Base-by-base conservation (phyloP, 257 asterid genomes). In the Petrea volubilis region DNA sequence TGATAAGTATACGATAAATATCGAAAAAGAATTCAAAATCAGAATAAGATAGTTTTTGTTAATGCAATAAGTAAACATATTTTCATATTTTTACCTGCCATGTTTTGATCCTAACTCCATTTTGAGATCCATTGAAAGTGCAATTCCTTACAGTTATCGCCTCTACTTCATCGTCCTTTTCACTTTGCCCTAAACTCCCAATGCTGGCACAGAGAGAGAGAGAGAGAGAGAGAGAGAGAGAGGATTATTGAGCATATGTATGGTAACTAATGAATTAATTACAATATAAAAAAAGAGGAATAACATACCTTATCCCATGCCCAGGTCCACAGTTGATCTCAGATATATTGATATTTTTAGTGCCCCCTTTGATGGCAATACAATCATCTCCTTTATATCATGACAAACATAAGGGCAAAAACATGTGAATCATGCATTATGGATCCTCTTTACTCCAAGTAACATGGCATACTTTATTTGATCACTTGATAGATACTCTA, bases 41-140 rank as follows among this genome's bases (percentile, higher is more conserved):
- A 31, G 38, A 31, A 7, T 2, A 31, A 31, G 7, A 2, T 31
- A 31, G 7, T n/a, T 7, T 2, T 3, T 3, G 38, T 31, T n/a
- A n/a, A n/a, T n/a, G n/a, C n/a, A n/a, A n/a, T n/a, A n/a, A n/a
- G n/a, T n/a, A 5, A 8, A 1, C 21, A 18, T 38, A 6, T 2
- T 0, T 52, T 17, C 0, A 57, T 33, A 14, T 70, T 24, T 0
- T 68, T 72, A 85, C 91, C 85, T 85, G 91, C 86, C 86, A 83
- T 71, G 91, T 80, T 68, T 85, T 85, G 82, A 83, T 85, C 73
- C 91, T 76, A 24, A 81, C 70, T 29, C 86, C 91, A 57, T 80
- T 83, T 12, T 56, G 24, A 46, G 87, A 79, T 77, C 78, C 38
- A 8, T 8, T 77, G 12, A 85, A 62, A n/a, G 72, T 80, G 72